A percentile compares a stretch with the other conserved stretches of the same genome.
Conservation (phyloP, 306 rosid species). For the Hippophae gyantsensis region DNA sequence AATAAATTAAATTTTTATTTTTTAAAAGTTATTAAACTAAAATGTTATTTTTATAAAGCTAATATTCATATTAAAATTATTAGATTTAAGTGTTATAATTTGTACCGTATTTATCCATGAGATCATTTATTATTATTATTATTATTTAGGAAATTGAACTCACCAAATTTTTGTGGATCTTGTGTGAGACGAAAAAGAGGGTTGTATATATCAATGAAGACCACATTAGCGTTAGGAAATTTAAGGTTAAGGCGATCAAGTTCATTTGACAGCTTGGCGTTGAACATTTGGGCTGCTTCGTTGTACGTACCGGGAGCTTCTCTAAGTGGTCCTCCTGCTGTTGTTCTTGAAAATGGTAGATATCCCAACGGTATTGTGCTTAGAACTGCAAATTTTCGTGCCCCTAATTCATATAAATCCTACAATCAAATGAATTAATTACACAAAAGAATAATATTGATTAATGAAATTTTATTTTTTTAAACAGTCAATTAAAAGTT, state of each 20-base stretch:
- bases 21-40: too few relatives aligned
- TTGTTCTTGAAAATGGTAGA: slow-evolving; percentile 22
- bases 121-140: too few relatives aligned
- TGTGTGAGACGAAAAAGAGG: slow-evolving; percentile 17
- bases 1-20: too few relatives aligned
- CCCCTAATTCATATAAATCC: slow-evolving; percentile 33
- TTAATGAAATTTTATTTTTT: too few relatives aligned
- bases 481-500: too few relatives aligned
- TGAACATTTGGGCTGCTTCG: slow-evolving; percentile 15
- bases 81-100: too few relatives aligned
- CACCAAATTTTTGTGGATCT: slow-evolving; percentile 20
- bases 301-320: background rate
- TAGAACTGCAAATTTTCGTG: slow-evolving; percentile 20
- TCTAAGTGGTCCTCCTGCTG: background rate
- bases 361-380: slow-evolving; percentile 37
- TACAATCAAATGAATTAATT: background rate
- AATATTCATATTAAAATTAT: too few relatives aligned
- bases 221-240: slow-evolving; percentile 7
- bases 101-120: too few relatives aligned
- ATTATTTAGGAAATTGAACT: too few relatives aligned
- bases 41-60: too few relatives aligned
- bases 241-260: background rate
- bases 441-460: too few relatives aligned
- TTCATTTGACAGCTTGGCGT: slow-evolving; percentile 4
- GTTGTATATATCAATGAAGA: slow-evolving; percentile 23